Conservation (phyloP, 495 filamentous ascomycete genomes). For the Penicillium chermesinum region DNA sequence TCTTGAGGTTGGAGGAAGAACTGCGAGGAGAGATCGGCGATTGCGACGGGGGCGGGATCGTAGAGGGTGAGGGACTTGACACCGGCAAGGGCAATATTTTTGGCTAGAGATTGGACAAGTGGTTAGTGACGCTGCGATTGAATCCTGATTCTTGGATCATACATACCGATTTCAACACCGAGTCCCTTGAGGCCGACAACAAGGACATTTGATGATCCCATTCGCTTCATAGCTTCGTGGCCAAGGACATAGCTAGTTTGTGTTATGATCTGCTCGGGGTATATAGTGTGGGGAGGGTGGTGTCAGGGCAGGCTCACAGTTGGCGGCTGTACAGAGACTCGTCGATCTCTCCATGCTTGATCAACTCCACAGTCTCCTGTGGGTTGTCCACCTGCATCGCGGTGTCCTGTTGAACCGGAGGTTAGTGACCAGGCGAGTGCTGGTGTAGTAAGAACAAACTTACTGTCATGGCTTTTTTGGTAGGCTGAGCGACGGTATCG, state of each 20-base stretch:
- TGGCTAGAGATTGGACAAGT: slow-evolving; percentile 51
- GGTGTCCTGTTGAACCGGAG: slow-evolving; percentile 44
- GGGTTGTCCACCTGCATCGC: slow-evolving; percentile 78
- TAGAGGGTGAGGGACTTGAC: slow-evolving; percentile 84
- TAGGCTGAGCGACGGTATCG: slow-evolving; percentile 59
- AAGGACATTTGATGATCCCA: slow-evolving; percentile 93
- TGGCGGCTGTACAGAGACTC: slow-evolving; percentile 97
- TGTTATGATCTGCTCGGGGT: slow-evolving; percentile 1
- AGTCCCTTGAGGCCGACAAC: slow-evolving; percentile 89
- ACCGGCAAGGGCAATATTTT: slow-evolving; percentile 96
- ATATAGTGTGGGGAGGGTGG: background rate
- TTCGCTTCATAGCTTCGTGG: slow-evolving; percentile 99
- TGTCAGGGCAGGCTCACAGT: slow-evolving; percentile 49
- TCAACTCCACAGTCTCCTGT: slow-evolving; percentile 49
- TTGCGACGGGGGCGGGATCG: slow-evolving; percentile 73
- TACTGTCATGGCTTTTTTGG: slow-evolving; percentile 83
- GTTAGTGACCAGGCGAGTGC: slow-evolving; percentile 15
- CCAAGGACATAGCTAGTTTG: slow-evolving; percentile 75
- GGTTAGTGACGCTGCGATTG: background rate
- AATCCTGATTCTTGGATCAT: background rate
- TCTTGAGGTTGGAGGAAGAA: slow-evolving; percentile 90
- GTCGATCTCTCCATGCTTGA: slow-evolving; percentile 76
- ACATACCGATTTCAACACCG: slow-evolving; percentile 84
- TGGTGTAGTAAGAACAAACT: slow-evolving; percentile 28
- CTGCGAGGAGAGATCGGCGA: slow-evolving; percentile 87